phyloP scores from a whole-genome alignment of 225 moss, liverwort and hornwort genomes.

The Thuidium tamariscinum region DNA sequence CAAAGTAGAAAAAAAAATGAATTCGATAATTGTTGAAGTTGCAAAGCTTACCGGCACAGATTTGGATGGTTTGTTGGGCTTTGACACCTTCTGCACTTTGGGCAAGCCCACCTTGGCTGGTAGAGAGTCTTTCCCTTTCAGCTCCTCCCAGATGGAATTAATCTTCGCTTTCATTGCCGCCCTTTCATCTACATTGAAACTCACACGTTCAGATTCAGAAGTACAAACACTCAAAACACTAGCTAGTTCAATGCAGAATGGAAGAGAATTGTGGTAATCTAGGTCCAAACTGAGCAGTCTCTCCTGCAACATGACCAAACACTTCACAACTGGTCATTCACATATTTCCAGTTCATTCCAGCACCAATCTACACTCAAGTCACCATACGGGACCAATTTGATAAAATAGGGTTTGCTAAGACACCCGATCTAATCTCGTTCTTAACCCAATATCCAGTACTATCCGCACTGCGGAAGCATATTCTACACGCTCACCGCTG shows the following conservation, averaged over 20 bases:
- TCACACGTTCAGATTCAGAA: background rate
- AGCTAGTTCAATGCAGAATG: background rate
- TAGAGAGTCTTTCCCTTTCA: constrained; percentile 43
- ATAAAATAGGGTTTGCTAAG: background rate
- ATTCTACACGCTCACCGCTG: background rate
- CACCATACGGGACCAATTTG: background rate
- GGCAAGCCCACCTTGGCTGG: constrained; percentile 15
- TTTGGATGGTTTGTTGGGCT: constrained; percentile 17
- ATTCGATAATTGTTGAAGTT: background rate
- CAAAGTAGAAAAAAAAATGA: background rate
- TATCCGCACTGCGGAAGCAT: background rate
- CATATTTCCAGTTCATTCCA: background rate
- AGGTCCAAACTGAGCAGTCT: background rate
- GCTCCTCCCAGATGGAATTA: constrained; percentile 80
- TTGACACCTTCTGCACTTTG: constrained; percentile 20
- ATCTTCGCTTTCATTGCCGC: constrained; percentile 77
- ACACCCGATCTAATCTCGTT: background rate
- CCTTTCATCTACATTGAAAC: constrained; percentile 16
- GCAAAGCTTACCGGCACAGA: constrained; percentile 29
- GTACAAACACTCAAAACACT: background rate
- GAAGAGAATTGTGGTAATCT: background rate
- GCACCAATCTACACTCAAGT: background rate
- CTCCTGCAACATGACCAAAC: background rate
- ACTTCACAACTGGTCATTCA: background rate
- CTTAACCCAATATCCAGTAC: background rate